These are phyloP conservation scores for Candida wancherniae DNA, from an alignment of 805 yeast species.

Conservation along the genomic window DNA sequence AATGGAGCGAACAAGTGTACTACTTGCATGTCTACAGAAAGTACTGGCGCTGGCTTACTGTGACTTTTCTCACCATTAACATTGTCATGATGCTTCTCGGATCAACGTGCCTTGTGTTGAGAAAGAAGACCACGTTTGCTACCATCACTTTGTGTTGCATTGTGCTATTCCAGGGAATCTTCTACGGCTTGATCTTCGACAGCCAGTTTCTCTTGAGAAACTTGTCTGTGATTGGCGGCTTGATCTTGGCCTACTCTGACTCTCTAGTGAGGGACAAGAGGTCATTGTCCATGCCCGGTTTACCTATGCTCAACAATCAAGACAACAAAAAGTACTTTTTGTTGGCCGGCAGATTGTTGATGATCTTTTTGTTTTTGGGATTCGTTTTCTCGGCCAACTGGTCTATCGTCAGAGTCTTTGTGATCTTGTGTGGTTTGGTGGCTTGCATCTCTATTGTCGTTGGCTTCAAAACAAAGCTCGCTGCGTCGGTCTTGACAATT, in stretches of 20 bases:
- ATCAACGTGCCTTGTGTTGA: slow-evolving; percentile 63
- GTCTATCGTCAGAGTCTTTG: slow-evolving; percentile 58
- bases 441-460: slow-evolving; percentile 76
- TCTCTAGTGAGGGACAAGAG: slow-evolving; percentile 74
- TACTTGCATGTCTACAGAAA: slow-evolving; percentile 78
- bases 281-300: slow-evolving; percentile 63
- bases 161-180: slow-evolving; percentile 76
- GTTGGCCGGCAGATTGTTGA: slow-evolving; percentile 81
- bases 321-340: slow-evolving; percentile 77
- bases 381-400: slow-evolving; percentile 74
- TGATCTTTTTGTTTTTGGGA: slow-evolving; percentile 79
- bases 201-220: slow-evolving; percentile 79
- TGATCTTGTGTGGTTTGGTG: slow-evolving; percentile 64
- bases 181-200: slow-evolving; percentile 83
- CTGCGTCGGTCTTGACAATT: slow-evolving; percentile 68
- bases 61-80: slow-evolving; percentile 61
- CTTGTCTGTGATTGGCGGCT: slow-evolving; percentile 87
- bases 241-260: slow-evolving; percentile 81
- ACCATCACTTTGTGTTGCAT: slow-evolving; percentile 65
- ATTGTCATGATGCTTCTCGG: slow-evolving; percentile 68
- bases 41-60: slow-evolving; percentile 70
- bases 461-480: slow-evolving; percentile 89
- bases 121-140: slow-evolving; percentile 66
- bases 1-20: slow-evolving; percentile 88
- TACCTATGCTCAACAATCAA: slow-evolving; percentile 66